Percentiles rank a stretch among this genome's conserved stretches.
phyloP scores from a whole-genome alignment of 2,329 filamentous ascomycete species.

The Coniochaeta sp. region DNA sequence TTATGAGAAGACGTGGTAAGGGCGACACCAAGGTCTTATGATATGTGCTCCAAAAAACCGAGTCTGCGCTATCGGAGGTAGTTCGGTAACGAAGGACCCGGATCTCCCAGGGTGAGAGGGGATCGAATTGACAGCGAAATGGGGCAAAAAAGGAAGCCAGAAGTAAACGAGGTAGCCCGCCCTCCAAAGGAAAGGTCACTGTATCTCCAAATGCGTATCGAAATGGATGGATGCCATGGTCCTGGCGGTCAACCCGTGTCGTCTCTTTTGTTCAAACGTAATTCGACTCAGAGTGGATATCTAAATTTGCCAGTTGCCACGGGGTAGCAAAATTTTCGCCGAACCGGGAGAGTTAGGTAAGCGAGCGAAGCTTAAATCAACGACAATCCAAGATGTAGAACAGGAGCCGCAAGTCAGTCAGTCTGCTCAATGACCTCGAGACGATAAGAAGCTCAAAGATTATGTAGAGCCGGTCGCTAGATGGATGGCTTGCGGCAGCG shows the following conservation, averaged over 20 bases:
- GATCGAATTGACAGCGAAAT: background rate
- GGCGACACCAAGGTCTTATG: too few species aligned
- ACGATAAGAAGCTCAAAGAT: too few species aligned
- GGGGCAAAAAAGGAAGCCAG: background rate
- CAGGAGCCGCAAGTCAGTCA: background rate
- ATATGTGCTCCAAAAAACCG: too few species aligned
- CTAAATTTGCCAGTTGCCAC: background rate
- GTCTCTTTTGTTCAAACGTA: background rate
- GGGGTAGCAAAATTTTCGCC: background rate
- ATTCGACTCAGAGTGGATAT: background rate
- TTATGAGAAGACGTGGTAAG: too few species aligned
- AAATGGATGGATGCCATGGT: background rate
- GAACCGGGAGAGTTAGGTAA: background rate
- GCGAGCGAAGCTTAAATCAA: background rate
- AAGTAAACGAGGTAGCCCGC: background rate
- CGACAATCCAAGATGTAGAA: background rate
- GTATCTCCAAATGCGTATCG: background rate
- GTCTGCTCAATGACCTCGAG: too few species aligned
- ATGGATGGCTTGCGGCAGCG: too few species aligned
- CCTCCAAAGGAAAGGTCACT: background rate
- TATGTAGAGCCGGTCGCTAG: too few species aligned
- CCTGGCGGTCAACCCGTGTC: background rate
- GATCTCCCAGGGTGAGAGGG: too few species aligned
- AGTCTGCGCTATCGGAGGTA: too few species aligned
- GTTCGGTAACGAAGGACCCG: too few species aligned